Evolutionary conservation across 495 filamentous ascomycete species (phyloP), one percentile per base, ranked within the genome.

Genomic region (Pseudomonodictys pantanalensis): DNA sequence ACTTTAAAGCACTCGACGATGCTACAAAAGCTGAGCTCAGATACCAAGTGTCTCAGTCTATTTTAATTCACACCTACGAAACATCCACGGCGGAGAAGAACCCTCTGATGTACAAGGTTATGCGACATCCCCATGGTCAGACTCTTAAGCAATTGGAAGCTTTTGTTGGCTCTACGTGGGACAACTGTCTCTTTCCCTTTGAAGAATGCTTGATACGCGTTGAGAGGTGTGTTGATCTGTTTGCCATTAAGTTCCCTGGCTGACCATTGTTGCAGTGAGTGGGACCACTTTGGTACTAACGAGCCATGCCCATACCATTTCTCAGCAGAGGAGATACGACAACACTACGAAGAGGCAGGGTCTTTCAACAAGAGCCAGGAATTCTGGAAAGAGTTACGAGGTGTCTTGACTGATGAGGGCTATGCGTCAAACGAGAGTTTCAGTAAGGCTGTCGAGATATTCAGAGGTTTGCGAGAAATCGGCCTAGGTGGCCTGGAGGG

Each of bases 251-350:
- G n/a, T 45, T 30, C 11, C 28, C 10, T 39, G n/a, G 48, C 48
- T 60, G 20, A 61, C 51, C n/a, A 23, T 44, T 29, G 10, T 26
- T 32, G 18, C 25, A 63, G 60, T 26, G 53, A 63, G 32, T 63
- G 53, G 53, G 46, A 57, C 5, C 17, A 44, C 45, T 57, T 50
- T 44, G 22, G 35, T 45, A 53, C 53, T 33, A 41, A 42, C 38
- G 23, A 51, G 38, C 60, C 53, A 51, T 63, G 53, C 29, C 53
- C 53, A n/a, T 63, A 58, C 33, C 44, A 52, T 17, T 63, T 51
- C 38, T 57, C 46, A 1, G 38, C 22, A 18, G 43, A 57, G 22
- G 46, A 63, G 45, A 39, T 63, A 30, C 17, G 26, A 18, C 12
- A 57, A 52, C 46, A 51, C 32, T 29, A 30, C 6, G 41, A 58